phyloP scores from a whole-genome alignment of 352 stramenopile species.

The Aphanomyces cochlioides region DNA sequence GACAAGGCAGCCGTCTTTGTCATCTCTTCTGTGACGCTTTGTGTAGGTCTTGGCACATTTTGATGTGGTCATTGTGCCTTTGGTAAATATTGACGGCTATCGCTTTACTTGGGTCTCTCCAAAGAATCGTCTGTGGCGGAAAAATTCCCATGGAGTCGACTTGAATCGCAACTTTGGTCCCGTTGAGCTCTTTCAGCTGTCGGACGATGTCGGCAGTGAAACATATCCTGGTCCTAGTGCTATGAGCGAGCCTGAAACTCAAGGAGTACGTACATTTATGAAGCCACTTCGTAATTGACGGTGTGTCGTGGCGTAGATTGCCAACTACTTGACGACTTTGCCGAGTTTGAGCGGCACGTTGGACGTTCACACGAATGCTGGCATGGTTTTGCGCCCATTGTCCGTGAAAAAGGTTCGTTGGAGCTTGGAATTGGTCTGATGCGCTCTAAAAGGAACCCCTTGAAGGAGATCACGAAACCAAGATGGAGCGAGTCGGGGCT shows the following conservation, averaged over 20 bases:
- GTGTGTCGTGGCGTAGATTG: not conserved
- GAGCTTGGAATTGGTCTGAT: not conserved
- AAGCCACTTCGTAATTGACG: too few species aligned
- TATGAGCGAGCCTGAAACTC: slow-evolving; percentile 9
- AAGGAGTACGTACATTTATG: not conserved
- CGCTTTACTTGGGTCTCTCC: slow-evolving; percentile 30
- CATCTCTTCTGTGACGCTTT: not conserved
- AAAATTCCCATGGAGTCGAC: slow-evolving; percentile 29
- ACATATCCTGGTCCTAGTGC: not conserved
- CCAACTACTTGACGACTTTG: not conserved
- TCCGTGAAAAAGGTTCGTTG: not conserved
- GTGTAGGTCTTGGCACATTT: slow-evolving; percentile 26
- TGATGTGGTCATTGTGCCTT: slow-evolving; percentile 37
- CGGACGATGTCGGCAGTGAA: not conserved
- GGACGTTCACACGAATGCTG: slow-evolving; percentile 11
- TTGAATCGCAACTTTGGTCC: slow-evolving; percentile 42
- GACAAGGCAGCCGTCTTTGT: slow-evolving; percentile 28
- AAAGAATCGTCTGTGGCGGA: slow-evolving; percentile 26
- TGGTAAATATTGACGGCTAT: slow-evolving; percentile 40
- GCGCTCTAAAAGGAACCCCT: slow-evolving; percentile 1
- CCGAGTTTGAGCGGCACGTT: not conserved
- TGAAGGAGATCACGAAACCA: not conserved
- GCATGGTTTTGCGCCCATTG: not conserved
- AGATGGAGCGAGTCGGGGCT: not conserved
- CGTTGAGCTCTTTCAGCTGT: not conserved